A percentile compares a stretch with the other conserved stretches of the same genome.
Evolutionary conservation across 305 asterid genomes (phyloP).

Genomic region (Plantago coronopus): DNA sequence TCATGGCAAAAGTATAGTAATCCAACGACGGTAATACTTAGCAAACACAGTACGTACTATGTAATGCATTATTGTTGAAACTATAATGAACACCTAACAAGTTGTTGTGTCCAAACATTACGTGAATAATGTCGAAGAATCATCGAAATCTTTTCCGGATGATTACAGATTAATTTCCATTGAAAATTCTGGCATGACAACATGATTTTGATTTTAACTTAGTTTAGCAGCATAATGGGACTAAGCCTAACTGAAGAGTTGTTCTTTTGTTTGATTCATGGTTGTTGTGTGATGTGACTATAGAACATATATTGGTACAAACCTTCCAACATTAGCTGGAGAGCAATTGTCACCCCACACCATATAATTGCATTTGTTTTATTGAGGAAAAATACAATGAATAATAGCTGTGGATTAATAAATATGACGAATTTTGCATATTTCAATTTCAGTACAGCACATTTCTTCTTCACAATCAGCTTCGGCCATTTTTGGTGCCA

Average conservation of each 20-base stretch:
- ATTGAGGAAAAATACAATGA: neutral
- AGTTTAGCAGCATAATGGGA: conserved; percentile 23
- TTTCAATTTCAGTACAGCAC: conserved; percentile 8
- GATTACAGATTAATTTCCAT: neutral
- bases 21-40: neutral
- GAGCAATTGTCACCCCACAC: conserved; percentile 21
- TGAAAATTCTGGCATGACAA: neutral
- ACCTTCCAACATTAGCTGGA: conserved; percentile 14
- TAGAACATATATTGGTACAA: conserved; percentile 11
- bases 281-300: conserved; percentile 32
- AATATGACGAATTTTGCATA: neutral
- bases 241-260: conserved; percentile 14
- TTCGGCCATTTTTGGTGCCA: conserved; percentile 1
- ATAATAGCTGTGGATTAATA: neutral
- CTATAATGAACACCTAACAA: neutral
- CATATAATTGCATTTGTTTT: neutral
- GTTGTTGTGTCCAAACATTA: neutral
- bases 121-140: neutral
- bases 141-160: neutral
- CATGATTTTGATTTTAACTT: conserved; percentile 1
- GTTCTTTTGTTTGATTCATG: conserved; percentile 2
- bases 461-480: neutral
- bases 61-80: neutral
- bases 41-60: neutral
- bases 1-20: neutral